Percentiles rank a stretch among this genome's conserved stretches.
phyloP scores from a whole-genome alignment of 2,329 filamentous ascomycete species.

The Nemania diffusa region DNA sequence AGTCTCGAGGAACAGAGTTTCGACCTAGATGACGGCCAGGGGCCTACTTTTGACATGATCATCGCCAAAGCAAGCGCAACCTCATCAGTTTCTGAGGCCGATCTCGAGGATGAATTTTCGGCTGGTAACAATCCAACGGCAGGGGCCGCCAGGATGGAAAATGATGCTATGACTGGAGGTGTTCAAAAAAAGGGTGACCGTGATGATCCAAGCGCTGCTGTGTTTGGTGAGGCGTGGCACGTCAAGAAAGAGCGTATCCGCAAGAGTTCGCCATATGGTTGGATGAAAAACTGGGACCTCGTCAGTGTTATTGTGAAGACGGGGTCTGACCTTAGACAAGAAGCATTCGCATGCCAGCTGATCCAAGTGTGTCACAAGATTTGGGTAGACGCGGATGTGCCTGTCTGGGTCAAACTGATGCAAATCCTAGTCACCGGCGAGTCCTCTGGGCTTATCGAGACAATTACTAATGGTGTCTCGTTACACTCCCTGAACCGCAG shows the following conservation, averaged over 20 bases:
- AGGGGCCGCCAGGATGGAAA: constrained; percentile 86
- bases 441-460: constrained; percentile 85
- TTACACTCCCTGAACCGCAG: constrained; percentile 86
- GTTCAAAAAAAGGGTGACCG: constrained; percentile 83
- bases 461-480: constrained; percentile 89
- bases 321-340: constrained; percentile 82
- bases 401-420: constrained; percentile 92
- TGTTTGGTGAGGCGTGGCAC: constrained; percentile 88
- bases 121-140: constrained; percentile 72
- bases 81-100: constrained; percentile 53
- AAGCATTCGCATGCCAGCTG: constrained; percentile 87
- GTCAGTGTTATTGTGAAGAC: constrained; percentile 90
- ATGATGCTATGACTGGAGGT: constrained; percentile 86
- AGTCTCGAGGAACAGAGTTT: constrained; percentile 87
- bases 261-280: constrained; percentile 84
- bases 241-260: constrained; percentile 85
- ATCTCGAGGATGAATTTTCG: constrained; percentile 55
- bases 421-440: constrained; percentile 87
- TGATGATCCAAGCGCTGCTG: constrained; percentile 85
- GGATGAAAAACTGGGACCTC: constrained; percentile 91
- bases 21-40: constrained; percentile 75
- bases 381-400: constrained; percentile 77
- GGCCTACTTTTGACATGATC: constrained; percentile 83
- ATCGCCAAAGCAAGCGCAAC: constrained; percentile 75
- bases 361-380: constrained; percentile 85